These are phyloP conservation scores for Colletotrichum salicis DNA, from an alignment of 2,329 filamentous ascomycete species.

Conservation along the genomic window DNA sequence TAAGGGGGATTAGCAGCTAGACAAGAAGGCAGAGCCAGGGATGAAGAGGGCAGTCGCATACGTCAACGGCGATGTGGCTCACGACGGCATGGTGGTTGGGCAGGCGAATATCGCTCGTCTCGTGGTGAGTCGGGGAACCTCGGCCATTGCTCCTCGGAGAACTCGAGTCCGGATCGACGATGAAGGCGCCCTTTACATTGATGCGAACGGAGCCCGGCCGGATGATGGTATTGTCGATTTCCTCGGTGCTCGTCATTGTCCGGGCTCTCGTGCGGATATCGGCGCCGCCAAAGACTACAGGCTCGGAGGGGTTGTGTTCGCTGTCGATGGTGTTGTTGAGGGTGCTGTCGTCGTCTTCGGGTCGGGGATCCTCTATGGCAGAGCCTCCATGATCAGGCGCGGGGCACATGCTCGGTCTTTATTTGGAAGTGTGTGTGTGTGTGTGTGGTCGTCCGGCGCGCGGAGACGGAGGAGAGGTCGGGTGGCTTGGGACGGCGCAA, in stretches of 20 bases:
- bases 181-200: constrained; percentile 96
- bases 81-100: constrained; percentile 96
- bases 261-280: constrained; percentile 36
- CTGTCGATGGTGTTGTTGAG: not conserved
- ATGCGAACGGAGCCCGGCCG: constrained; percentile 84
- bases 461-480: constrained; percentile 4
- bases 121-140: constrained; percentile 63
- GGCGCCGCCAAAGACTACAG: constrained; percentile 16
- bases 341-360: constrained; percentile 18
- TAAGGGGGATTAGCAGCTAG: constrained; percentile 12
- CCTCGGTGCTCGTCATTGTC: constrained; percentile 61
- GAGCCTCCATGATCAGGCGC: constrained; percentile 32
- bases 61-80: constrained; percentile 96
- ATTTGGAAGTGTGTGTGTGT: not conserved
- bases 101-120: constrained; percentile 93
- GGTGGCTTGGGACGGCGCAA: constrained; percentile 24
- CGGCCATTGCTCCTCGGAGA: constrained; percentile 61
- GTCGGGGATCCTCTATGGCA: constrained; percentile 26
- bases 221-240: constrained; percentile 70
- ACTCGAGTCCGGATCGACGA: constrained; percentile 82
- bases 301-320: constrained; percentile 6
- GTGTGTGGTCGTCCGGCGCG: constrained; percentile 18
- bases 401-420: constrained; percentile 35
- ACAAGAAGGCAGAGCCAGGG: constrained; percentile 37
- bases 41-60: constrained; percentile 55